A percentile compares a stretch with the other conserved stretches of the same genome.
These are phyloP conservation scores for Pseudisothecium myosuroides DNA, from an alignment of 225 moss, liverwort and hornwort genomes.

Conservation along the genomic window DNA sequence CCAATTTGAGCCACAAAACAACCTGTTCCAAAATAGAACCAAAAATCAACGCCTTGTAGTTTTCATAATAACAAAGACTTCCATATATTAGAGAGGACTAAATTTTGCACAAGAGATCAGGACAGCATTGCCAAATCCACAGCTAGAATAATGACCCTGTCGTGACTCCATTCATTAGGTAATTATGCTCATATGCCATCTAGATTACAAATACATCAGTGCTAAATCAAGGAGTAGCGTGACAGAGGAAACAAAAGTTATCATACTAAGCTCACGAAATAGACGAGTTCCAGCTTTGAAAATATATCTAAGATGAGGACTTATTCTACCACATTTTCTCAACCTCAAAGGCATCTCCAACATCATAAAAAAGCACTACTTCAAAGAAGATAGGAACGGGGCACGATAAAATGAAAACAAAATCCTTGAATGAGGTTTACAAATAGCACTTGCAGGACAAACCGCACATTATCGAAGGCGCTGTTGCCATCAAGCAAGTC, in stretches of 20 bases:
- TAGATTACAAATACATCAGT: neutral
- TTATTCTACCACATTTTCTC: neutral
- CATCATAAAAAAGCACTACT: neutral
- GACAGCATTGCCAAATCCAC: neutral
- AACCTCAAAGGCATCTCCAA: neutral
- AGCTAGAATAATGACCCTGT: neutral
- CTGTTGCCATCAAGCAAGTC: slow-evolving; percentile 59
- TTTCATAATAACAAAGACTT: neutral
- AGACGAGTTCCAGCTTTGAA: neutral
- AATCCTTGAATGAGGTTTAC: neutral
- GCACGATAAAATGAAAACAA: neutral
- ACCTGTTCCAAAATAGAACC: slow-evolving; percentile 33
- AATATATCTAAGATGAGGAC: neutral
- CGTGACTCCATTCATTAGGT: neutral
- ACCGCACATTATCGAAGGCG: slow-evolving; percentile 69
- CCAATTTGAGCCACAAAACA: slow-evolving; percentile 68
- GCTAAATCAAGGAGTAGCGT: neutral
- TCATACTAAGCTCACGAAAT: neutral
- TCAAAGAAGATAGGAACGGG: neutral
- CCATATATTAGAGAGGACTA: neutral
- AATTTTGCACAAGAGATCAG: neutral
- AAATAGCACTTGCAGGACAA: neutral
- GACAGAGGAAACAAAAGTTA: neutral
- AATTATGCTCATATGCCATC: neutral
- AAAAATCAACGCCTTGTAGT: neutral